Base-by-base conservation (phyloP, 2,329 filamentous ascomycete genomes). In the Rhynchosporium agropyri region DNA sequence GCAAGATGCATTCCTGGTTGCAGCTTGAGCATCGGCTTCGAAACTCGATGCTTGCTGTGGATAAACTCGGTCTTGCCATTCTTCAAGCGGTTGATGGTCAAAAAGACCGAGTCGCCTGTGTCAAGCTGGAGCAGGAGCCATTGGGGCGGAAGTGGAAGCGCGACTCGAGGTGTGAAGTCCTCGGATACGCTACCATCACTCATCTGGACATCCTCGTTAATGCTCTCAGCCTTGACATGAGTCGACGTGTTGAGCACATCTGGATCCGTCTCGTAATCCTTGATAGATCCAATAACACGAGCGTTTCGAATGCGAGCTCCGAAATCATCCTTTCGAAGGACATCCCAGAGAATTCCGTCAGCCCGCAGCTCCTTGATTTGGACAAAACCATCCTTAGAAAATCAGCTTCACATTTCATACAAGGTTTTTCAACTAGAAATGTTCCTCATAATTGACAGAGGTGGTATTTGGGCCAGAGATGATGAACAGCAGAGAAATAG, bases 251-350 rank as follows among this genome's bases (percentile, higher is more conserved):
- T 75, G 54, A 76, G 46, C 9, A 49, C 49, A 20, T 77, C 79
- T 12, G 57, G 58, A 33, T 72, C 69, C 12, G 58, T 36, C 42
- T 65, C 36, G 49, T 64, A 71, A 9, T 64, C 67, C 53, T 79
- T 77, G 53, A 77, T 75, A 59, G 83, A 77, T 48, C 91, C 91
- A 70, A 98, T 84, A 13, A 93, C 86, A 63, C 85, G 85, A 4
- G 92, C 92, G 70, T 91, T 90, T 64, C 90, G 82, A 67, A 98
- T 97, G 49, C 87, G 84, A 38, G 86, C 84, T 60, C 87, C 87
- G 74, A 98, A 94, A 73, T 97, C 87, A 46, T 83, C 81, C 75
- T 93, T 96, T 64, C 84, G 84, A n/a, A 84, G 81, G n/a, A 97
- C 80, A 71, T 92, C 86, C 67, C 88, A 84, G 29, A 97, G 81